These are phyloP conservation scores for Yamadazyma mexicana DNA, from an alignment of 1,139 yeast genomes.

Conservation along the genomic window DNA sequence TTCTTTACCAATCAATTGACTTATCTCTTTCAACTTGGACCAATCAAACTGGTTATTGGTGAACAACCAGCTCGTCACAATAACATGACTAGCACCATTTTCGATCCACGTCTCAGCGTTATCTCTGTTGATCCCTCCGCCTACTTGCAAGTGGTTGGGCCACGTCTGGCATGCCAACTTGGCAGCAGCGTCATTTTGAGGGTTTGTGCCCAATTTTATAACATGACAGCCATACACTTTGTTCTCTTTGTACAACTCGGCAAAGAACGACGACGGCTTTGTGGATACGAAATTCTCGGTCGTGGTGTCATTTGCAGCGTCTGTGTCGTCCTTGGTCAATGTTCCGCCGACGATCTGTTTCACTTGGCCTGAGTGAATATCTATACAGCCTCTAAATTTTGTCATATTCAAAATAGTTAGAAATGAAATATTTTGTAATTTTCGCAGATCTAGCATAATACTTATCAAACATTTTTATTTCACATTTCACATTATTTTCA, in stretches of 20 bases:
- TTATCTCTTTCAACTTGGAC: conserved; percentile 51
- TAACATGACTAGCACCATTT: conserved; percentile 74
- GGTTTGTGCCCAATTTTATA: conserved; percentile 78
- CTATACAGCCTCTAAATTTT: conserved; percentile 89
- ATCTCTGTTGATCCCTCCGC: conserved; percentile 81
- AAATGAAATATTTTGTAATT: neutral
- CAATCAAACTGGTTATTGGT: conserved; percentile 59
- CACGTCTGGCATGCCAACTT: conserved; percentile 68
- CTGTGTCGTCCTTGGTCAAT: conserved; percentile 52
- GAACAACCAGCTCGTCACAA: conserved; percentile 91
- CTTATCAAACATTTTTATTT: no score
- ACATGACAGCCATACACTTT: conserved; percentile 81
- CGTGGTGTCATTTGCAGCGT: conserved; percentile 30
- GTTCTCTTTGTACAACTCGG: conserved; percentile 63
- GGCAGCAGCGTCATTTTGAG: conserved; percentile 83
- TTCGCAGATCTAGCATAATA: neutral
- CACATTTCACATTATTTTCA: neutral
- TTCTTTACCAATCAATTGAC: conserved; percentile 57
- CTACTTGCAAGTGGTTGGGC: conserved; percentile 78
- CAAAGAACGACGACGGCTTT: conserved; percentile 74
- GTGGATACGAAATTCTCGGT: conserved; percentile 78
- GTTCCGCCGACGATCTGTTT: conserved; percentile 98
- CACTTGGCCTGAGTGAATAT: conserved; percentile 90
- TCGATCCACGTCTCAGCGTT: conserved; percentile 80
- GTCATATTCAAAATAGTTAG: conserved; percentile 65